Percentiles rank a stretch among this genome's conserved stretches.
Evolutionary conservation across 2,329 filamentous ascomycete species (phyloP).

Genomic region (Thielaviopsis punctulata): DNA sequence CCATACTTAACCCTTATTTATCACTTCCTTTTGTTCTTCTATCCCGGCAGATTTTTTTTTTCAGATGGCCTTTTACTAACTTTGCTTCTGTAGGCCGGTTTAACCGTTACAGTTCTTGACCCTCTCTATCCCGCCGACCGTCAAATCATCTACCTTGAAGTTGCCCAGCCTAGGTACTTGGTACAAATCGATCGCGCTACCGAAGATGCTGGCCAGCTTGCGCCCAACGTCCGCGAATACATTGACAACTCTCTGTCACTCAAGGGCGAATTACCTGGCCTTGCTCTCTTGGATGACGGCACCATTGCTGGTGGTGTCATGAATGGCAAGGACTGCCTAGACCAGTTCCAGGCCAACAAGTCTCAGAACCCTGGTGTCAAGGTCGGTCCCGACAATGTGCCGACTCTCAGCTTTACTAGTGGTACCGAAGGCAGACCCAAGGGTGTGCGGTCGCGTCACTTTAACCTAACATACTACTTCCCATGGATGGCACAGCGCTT

Average conservation of each 20-base stretch:
- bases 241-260: conserved; percentile 57
- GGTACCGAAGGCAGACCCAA: conserved; percentile 69
- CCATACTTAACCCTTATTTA: conserved; percentile 16
- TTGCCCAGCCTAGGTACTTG: conserved; percentile 55
- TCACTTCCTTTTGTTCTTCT: not conserved
- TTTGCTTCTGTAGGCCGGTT: conserved; percentile 28
- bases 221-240: conserved; percentile 37
- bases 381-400: conserved; percentile 72
- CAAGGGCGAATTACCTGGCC: conserved; percentile 55
- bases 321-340: conserved; percentile 51
- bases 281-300: conserved; percentile 57
- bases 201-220: conserved; percentile 36
- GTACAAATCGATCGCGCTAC: conserved; percentile 58
- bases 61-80: not conserved
- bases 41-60: not conserved
- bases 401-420: conserved; percentile 57
- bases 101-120: conserved; percentile 52
- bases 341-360: conserved; percentile 31
- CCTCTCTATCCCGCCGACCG: conserved; percentile 55
- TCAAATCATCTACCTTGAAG: conserved; percentile 50
- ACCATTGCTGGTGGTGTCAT: conserved; percentile 49
- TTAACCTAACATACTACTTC: conserved; percentile 70
- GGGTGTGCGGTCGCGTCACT: conserved; percentile 77
- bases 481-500: conserved; percentile 87
- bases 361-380: conserved; percentile 48